Base-by-base conservation (phyloP, 495 filamentous ascomycete genomes). In the Aspergillus carlsbadensis region DNA sequence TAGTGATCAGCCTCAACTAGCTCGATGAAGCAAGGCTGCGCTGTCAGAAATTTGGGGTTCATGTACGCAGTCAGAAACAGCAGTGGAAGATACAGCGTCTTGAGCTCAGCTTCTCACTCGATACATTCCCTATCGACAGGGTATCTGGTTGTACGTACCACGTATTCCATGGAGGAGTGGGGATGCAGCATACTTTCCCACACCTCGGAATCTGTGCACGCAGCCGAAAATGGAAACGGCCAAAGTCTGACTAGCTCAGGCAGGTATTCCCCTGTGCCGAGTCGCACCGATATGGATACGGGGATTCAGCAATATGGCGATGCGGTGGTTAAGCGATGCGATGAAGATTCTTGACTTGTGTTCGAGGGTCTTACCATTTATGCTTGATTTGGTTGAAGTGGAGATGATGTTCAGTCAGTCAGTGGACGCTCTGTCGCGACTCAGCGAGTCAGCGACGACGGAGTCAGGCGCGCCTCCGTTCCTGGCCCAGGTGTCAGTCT, bases 141-240 rank as follows among this genome's bases (percentile, higher is more conserved):
- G 42, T 18, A 15, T 53, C 22, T 34, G 33, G 33, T 37, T 45
- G 45, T 42, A 57, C 11, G 54, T 33, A 56, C 35, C 43, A 48
- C 43, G 41, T 58, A 53, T 50, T 37, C 14, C 15, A 29, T 29
- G 10, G 26, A 36, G 13, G 26, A 24, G 49, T 54, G 48, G 56
- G 20, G 49, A 33, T 59, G 42, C 48, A 57, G 42, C 48, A 57
- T 48, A 36, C 40, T 37, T 61, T 29, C 26, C 46, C 51, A 47
- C 29, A 14, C 24, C 33, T 48, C 33, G 48, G 49, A 60, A 29
- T 48, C 50, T 52, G 53, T 41, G 62, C 64, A 70, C 52, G 65
- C 52, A 20, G 61, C 67, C 64, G 45, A 53, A 62, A 67, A 56
- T 54, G 65, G 65, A 39, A 70, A 69, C 46, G 56, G 51, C 43